Percentiles rank a stretch among this genome's conserved stretches.
phyloP scores from a whole-genome alignment of 1,139 yeast species.

The Kodamaea ohmeri region DNA sequence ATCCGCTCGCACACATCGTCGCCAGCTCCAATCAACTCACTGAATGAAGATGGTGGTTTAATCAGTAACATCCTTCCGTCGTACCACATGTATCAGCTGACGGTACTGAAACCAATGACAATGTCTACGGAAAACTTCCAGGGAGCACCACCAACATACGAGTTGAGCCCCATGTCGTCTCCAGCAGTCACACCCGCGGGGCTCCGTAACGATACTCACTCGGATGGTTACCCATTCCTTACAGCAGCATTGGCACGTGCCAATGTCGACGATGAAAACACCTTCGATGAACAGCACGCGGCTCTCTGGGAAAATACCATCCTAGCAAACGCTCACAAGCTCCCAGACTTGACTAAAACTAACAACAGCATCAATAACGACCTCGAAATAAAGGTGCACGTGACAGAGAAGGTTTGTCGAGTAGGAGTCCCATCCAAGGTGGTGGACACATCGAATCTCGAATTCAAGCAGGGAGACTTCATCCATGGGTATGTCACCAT shows the following conservation, averaged over 20 bases:
- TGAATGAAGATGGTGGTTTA: conserved; percentile 21
- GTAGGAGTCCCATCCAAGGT: conserved; percentile 34
- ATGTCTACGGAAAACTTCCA: conserved; percentile 42
- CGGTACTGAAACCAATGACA: conserved; percentile 38
- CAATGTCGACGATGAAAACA: conserved; percentile 5
- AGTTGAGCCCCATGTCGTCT: conserved; percentile 34
- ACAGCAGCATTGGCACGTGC: conserved; percentile 9
- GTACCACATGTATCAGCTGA: conserved; percentile 47
- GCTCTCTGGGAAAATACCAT: conserved; percentile 46
- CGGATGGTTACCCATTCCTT: conserved; percentile 15
- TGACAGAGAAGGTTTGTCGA: conserved; percentile 44
- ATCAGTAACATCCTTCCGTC: conserved; percentile 45
- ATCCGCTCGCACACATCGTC: conserved; percentile 11
- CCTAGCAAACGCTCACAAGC: conserved; percentile 41
- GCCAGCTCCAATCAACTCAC: conserved; percentile 10
- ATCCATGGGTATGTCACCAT: conserved; percentile 36
- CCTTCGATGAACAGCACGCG: conserved; percentile 27
- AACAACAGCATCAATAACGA: conserved; percentile 26
- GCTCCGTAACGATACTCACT: conserved; percentile 1
- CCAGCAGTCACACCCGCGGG: conserved; percentile 12
- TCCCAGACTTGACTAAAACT: conserved; percentile 33
- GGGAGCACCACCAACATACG: conserved; percentile 45
- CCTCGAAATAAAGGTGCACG: conserved; percentile 31
- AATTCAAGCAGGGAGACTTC: conserved; percentile 34
- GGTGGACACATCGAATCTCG: conserved; percentile 26